Conservation (phyloP, 1,284 basidiomycete species). For the Cryptococcus floricola region DNA sequence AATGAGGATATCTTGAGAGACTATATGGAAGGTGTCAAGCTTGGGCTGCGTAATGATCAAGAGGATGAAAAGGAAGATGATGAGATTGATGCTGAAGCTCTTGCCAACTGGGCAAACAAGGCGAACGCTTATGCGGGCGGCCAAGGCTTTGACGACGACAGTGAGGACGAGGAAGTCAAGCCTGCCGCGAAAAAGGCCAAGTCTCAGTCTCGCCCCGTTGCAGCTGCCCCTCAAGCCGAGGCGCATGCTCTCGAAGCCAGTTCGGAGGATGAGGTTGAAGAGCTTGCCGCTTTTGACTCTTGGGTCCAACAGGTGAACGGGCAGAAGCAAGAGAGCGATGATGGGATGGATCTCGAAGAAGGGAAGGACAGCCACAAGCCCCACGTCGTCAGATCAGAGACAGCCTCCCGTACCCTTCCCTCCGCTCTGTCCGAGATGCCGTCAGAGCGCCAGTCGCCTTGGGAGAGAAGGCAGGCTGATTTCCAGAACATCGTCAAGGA, state of each 20-base stretch:
- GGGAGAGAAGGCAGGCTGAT: too few species aligned
- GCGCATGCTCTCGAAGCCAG: neutral
- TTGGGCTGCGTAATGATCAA: slow-evolving; percentile 14
- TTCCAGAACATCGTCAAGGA: slow-evolving; percentile 1
- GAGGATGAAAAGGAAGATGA: slow-evolving; percentile 8
- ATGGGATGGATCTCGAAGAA: neutral
- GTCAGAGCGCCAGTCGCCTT: too few species aligned
- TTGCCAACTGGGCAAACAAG: neutral
- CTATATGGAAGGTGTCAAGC: slow-evolving; percentile 34
- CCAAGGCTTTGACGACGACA: slow-evolving; percentile 13
- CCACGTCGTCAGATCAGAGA: too few species aligned
- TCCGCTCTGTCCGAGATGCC: too few species aligned
- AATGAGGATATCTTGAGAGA: slow-evolving; percentile 34
- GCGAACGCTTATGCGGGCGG: slow-evolving; percentile 8
- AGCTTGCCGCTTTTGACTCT: neutral
- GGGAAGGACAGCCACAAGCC: too few species aligned
- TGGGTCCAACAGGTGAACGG: neutral
- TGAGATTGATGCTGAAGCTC: neutral
- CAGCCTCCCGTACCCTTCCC: too few species aligned
- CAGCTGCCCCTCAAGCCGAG: too few species aligned
- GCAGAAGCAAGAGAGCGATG: slow-evolving; percentile 1
- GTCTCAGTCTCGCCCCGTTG: too few species aligned
- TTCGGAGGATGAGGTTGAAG: neutral
- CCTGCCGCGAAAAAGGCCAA: too few species aligned
- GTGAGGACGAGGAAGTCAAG: slow-evolving; percentile 10